Percentiles rank a stretch among this genome's conserved stretches.
Evolutionary conservation across 169 alveolate species (phyloP).

Genomic region (Eimeria necatrix): DNA sequence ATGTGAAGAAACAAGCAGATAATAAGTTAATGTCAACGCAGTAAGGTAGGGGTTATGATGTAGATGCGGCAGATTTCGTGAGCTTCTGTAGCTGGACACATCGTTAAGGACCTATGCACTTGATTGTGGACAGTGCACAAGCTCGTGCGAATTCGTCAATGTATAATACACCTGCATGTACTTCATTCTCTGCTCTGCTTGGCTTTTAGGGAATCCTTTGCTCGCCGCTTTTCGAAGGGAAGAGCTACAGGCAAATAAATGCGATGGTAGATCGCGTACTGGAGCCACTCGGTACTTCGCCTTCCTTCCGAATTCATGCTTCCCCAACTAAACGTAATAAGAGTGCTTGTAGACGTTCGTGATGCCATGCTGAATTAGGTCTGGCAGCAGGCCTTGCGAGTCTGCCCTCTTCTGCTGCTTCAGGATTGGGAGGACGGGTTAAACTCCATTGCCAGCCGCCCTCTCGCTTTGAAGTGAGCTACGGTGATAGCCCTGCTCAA

Average conservation of each 20-base stretch:
- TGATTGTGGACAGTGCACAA: too few relatives aligned
- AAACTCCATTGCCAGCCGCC: conserved; percentile 78
- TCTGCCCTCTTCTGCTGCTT: background rate
- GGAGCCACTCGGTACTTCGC: conserved; percentile 86
- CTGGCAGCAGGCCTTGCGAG: background rate
- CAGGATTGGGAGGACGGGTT: conserved; percentile 73
- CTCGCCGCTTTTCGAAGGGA: conserved; percentile 93
- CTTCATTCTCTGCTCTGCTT: background rate
- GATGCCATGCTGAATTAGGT: background rate
- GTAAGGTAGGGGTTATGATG: too few relatives aligned
- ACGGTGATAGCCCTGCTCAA: too few relatives aligned
- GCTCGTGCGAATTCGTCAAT: too few relatives aligned
- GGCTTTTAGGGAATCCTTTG: conserved; percentile 90
- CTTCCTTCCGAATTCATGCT: background rate
- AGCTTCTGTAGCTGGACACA: too few relatives aligned
- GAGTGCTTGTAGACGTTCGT: background rate
- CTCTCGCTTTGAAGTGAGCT: conserved; percentile 56
- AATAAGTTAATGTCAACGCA: too few relatives aligned
- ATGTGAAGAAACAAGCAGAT: too few relatives aligned
- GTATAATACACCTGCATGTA: too few relatives aligned
- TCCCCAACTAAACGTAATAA: too few relatives aligned
- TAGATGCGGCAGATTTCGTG: too few relatives aligned
- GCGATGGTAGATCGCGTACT: conserved; percentile 89
- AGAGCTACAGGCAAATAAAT: conserved; percentile 89
- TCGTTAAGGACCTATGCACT: too few relatives aligned